phyloP scores from a whole-genome alignment of 1,139 yeast species.

The Geotrichum restrictum region DNA sequence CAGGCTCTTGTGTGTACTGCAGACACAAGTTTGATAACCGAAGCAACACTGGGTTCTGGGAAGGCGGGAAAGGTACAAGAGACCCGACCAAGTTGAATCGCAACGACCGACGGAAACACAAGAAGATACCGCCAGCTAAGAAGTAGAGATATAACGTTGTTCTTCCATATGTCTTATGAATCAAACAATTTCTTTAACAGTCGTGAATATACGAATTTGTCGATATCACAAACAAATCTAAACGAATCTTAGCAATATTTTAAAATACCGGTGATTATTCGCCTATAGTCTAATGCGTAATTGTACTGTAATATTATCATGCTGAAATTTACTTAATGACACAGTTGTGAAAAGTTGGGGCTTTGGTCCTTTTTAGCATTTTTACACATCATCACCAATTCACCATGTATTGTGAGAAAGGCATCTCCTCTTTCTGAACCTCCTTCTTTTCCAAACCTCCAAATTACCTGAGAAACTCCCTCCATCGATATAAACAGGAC shows the following conservation, averaged over 20 bases:
- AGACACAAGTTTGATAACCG: slow-evolving; percentile 37
- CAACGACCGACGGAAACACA: slow-evolving; percentile 43
- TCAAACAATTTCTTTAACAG: too few relatives aligned
- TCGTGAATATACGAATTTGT: too few relatives aligned
- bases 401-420: neutral
- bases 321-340: neutral
- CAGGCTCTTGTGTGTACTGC: slow-evolving; percentile 38
- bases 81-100: slow-evolving; percentile 41
- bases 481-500: too few relatives aligned
- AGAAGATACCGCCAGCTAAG: slow-evolving; percentile 28
- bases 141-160: neutral
- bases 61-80: slow-evolving; percentile 46
- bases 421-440: neutral
- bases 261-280: too few relatives aligned
- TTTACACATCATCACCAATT: slow-evolving; percentile 1
- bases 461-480: too few relatives aligned
- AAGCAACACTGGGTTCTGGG: slow-evolving; percentile 42
- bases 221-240: too few relatives aligned
- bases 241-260: too few relatives aligned
- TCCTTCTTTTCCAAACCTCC: neutral
- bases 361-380: neutral
- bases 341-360: neutral
- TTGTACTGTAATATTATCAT: too few relatives aligned
- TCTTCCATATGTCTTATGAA: neutral
- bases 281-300: too few relatives aligned